Evolutionary conservation across 306 rosid species (phyloP), one percentile per base, ranked within the genome.

Genomic region (Trifolium dubium): DNA sequence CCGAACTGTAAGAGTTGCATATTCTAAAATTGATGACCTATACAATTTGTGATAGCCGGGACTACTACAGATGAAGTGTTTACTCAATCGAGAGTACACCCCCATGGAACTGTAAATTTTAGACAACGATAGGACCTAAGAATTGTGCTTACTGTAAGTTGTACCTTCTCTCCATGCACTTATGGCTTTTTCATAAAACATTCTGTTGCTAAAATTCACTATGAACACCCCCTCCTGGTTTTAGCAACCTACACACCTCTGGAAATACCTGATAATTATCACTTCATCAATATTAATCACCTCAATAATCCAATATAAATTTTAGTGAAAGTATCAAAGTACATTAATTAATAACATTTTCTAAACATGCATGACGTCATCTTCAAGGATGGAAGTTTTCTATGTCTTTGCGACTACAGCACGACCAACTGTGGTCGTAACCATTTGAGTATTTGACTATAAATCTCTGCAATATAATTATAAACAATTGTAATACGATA

Each of bases 131-230:
- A n/a, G n/a, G n/a, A n/a, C n/a, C n/a, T n/a, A n/a, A n/a, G n/a
- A n/a, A n/a, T n/a, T n/a, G n/a, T n/a, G n/a, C n/a, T n/a, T n/a
- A n/a, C 97, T 88, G 64, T 89, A 90, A 8, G 74, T 90, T 18
- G 68, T 89, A 10, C 87, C 96, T 32, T 90, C 98, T 61, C 96
- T 85, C 98, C 98, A 90, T 37, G 87, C 88, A 49, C 80, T 81
- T 71, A 86, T 79, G 62, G 93, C 98, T 82, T 90, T 93, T 83
- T 87, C 98, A 60, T 90, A 90, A 77, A 93, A 93, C 92, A 93
- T 78, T 76, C 96, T 83, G 74, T 90, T 89, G 81, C 98, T 93
- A 54, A 93, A 93, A 72, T 96, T 90, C 84, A 90, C 90, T 10
- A 93, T 82, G 80, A 93, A 90, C 41, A 86, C n/a, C 85, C 46